Evolutionary conservation across 1,284 basidiomycete species (phyloP), one percentile per base, ranked within the genome.

Genomic region (Heterobasidion occidentale): DNA sequence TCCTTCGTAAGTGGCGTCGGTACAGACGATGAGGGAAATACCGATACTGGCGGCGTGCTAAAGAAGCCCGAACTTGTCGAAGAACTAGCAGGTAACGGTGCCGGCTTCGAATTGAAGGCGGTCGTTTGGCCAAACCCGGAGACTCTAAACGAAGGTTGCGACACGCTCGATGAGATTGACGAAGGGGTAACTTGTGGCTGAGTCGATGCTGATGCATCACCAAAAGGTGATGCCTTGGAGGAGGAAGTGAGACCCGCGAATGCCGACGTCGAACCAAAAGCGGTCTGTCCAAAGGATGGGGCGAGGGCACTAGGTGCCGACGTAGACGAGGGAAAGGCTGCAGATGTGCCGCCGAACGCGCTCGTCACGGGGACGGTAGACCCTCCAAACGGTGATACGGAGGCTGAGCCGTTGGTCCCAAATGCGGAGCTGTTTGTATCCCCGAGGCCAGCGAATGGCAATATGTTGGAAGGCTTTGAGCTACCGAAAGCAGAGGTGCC

Each of bases 401-500:
- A 42, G 20, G 47, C 17, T 14, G 46, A 9, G 36, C 4, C n/a
- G 19, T 11, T 33, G 36, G 38, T 46, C 46, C 11, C 20, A 33
- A 34, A 34, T 27, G 35, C 50, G 50, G 50, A 27, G 44, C 7
- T 49, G 7, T 15, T 49, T n/a, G 20, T 19, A 45, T 14, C 27
- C 27, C 27, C 27, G 27, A 27, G 27, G 27, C 27, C 27, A 27
- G 27, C 48, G 19, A 53, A 15, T n/a, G 17, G 15, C 51, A 44
- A 53, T 51, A 59, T 19, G 11, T 46, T 15, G 20, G 52, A 36
- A 27, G 54, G 53, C 12, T 19, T 53, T 27, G 27, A 27, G 7
- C 53, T 36, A 15, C 62, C 63, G 47, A 69, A 68, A 5, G 60
- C 59, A 34, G 67, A 63, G 15, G 52, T 44, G 8, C 56, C 53